Percentiles rank a stretch among this genome's conserved stretches.
These are phyloP conservation scores for Amanita inopinata DNA, from an alignment of 768 basidiomycete species.

Conservation along the genomic window DNA sequence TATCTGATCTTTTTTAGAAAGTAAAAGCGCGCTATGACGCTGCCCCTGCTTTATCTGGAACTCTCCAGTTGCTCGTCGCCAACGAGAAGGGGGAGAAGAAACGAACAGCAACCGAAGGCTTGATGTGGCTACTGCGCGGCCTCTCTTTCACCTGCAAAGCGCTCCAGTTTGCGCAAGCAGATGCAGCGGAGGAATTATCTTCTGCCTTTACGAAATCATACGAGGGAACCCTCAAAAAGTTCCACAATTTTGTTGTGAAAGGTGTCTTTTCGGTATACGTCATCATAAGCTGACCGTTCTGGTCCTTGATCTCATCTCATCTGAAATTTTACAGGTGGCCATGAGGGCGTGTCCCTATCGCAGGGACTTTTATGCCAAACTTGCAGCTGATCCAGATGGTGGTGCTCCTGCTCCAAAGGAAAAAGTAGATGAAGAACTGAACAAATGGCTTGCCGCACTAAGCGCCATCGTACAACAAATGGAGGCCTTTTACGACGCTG, in stretches of 20 bases:
- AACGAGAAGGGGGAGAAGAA: slow-evolving; percentile 87
- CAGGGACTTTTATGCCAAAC: slow-evolving; percentile 55
- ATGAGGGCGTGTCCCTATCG: slow-evolving; percentile 64
- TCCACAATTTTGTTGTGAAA: slow-evolving; percentile 73
- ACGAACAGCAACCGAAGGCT: slow-evolving; percentile 78
- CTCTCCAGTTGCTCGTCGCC: slow-evolving; percentile 75
- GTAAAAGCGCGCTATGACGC: slow-evolving; percentile 72
- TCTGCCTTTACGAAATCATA: slow-evolving; percentile 76
- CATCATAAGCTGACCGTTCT: background rate
- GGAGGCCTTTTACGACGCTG: slow-evolving; percentile 52
- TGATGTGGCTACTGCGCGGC: slow-evolving; percentile 91
- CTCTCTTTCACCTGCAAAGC: slow-evolving; percentile 83
- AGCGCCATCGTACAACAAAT: slow-evolving; percentile 43
- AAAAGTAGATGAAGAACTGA: slow-evolving; percentile 44
- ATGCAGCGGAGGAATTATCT: slow-evolving; percentile 55
- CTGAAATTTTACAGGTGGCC: slow-evolving; percentile 32
- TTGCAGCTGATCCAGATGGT: slow-evolving; percentile 49
- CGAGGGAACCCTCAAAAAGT: slow-evolving; percentile 69
- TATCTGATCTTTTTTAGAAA: slow-evolving; percentile 55
- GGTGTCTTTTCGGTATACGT: slow-evolving; percentile 46
- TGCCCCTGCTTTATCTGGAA: slow-evolving; percentile 51
- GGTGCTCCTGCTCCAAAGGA: slow-evolving; percentile 35
- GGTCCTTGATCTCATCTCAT: background rate
- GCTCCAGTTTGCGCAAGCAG: slow-evolving; percentile 59
- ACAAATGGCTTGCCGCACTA: slow-evolving; percentile 61